phyloP scores from a whole-genome alignment of 148 eudicot species.

The Agrostemma githago region DNA sequence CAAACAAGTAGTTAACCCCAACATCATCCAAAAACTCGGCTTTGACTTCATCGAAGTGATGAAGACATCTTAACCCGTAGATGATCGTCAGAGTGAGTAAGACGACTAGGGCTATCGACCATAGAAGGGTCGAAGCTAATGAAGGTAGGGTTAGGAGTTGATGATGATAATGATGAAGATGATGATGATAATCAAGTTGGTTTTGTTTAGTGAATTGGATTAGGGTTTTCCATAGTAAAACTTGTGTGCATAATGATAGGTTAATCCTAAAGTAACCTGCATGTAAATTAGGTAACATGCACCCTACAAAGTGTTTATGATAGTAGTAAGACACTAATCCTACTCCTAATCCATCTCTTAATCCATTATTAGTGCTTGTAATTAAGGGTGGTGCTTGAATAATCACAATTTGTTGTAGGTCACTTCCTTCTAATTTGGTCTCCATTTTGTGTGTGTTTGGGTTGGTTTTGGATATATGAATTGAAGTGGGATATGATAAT shows the following conservation, averaged over 20 bases:
- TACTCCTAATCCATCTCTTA: too few relatives aligned
- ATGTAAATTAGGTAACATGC: slow-evolving; percentile 31
- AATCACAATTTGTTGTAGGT: slow-evolving; percentile 2
- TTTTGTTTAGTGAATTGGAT: slow-evolving; percentile 22
- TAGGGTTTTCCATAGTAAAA: slow-evolving; percentile 45
- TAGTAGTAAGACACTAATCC: neutral
- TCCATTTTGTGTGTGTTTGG: slow-evolving; percentile 4
- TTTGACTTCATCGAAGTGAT: slow-evolving; percentile 35
- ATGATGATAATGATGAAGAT: neutral
- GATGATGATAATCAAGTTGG: neutral
- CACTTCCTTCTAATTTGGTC: neutral
- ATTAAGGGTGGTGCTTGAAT: slow-evolving; percentile 9
- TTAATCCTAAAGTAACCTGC: slow-evolving; percentile 55
- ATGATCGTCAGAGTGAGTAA: slow-evolving; percentile 29
- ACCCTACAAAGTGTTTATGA: slow-evolving; percentile 11
- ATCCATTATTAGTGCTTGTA: neutral
- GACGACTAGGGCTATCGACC: slow-evolving; percentile 36
- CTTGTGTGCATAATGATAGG: slow-evolving; percentile 40
- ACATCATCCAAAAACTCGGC: slow-evolving; percentile 55
- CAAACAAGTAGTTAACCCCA: slow-evolving; percentile 63
- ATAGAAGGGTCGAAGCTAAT: slow-evolving; percentile 27
- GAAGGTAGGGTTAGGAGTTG: slow-evolving; percentile 25
- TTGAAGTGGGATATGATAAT: neutral
- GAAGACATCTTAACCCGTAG: slow-evolving; percentile 31
- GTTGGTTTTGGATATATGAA: neutral